Percentiles rank a stretch among this genome's conserved stretches.
Evolutionary conservation across 1,139 yeast genomes (phyloP).

Genomic region (Saccharomyces hybrid): DNA sequence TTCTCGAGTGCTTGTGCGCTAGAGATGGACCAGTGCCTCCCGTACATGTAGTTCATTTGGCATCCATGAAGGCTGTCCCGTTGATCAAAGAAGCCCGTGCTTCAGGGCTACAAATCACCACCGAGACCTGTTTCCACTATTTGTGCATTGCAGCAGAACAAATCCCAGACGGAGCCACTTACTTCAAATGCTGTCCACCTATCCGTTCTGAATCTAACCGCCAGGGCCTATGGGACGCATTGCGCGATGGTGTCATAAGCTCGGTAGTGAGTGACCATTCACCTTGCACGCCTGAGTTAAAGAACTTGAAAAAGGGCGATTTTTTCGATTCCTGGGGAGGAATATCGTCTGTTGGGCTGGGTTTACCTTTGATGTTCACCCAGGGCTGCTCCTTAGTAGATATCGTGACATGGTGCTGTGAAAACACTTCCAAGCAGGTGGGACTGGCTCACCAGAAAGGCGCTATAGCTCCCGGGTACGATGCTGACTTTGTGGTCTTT

Average conservation of each 20-base stretch:
- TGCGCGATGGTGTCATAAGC: slow-evolving; percentile 56
- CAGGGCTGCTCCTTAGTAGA: slow-evolving; percentile 58
- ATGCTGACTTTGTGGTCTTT: slow-evolving; percentile 81
- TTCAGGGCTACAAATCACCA: slow-evolving; percentile 43
- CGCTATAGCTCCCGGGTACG: slow-evolving; percentile 58
- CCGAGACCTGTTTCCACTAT: slow-evolving; percentile 93
- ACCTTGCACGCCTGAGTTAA: slow-evolving; percentile 88
- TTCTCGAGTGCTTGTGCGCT: slow-evolving; percentile 37
- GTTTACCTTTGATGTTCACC: slow-evolving; percentile 72
- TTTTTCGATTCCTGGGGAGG: slow-evolving; percentile 96
- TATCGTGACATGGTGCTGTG: slow-evolving; percentile 69
- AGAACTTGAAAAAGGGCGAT: slow-evolving; percentile 74
- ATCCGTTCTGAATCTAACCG: slow-evolving; percentile 70
- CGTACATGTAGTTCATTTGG: slow-evolving; percentile 82
- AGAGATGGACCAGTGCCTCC: slow-evolving; percentile 42
- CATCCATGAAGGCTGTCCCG: slow-evolving; percentile 77
- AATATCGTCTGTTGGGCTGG: slow-evolving; percentile 87
- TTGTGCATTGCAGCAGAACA: slow-evolving; percentile 67
- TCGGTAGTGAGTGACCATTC: slow-evolving; percentile 93
- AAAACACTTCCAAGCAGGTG: slow-evolving; percentile 77
- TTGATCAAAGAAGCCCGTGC: slow-evolving; percentile 57
- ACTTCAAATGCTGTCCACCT: slow-evolving; percentile 92
- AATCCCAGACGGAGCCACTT: slow-evolving; percentile 68
- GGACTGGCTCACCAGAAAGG: slow-evolving; percentile 74
- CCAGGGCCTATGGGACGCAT: slow-evolving; percentile 66